Conservation (phyloP, 1,284 basidiomycete species). For the Leccinum huronense region DNA sequence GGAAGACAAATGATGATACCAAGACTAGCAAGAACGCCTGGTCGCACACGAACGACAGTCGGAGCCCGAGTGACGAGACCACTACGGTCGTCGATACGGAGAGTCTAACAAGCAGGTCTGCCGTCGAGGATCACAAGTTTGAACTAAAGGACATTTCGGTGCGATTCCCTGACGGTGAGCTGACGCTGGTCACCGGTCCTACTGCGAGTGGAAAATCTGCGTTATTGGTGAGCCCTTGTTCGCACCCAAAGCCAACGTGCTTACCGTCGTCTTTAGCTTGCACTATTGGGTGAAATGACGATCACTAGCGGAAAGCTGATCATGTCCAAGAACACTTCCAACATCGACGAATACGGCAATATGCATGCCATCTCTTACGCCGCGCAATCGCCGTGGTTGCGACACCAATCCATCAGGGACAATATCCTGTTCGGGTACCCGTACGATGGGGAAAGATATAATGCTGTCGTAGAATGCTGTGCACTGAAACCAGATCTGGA, state of each 20-base stretch:
- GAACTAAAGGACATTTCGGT: slow-evolving; percentile 56
- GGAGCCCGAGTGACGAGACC: slow-evolving; percentile 12
- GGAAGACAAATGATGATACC: slow-evolving; percentile 2
- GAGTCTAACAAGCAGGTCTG: slow-evolving; percentile 19
- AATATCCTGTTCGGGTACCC: slow-evolving; percentile 50
- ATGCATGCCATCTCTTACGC: slow-evolving; percentile 56
- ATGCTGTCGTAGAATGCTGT: slow-evolving; percentile 54
- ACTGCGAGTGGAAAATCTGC: slow-evolving; percentile 71
- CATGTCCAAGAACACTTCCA: slow-evolving; percentile 43
- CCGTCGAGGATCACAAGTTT: slow-evolving; percentile 43
- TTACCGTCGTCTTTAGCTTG: slow-evolving; percentile 23
- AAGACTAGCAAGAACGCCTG: slow-evolving; percentile 11
- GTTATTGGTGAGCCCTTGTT: slow-evolving; percentile 25
- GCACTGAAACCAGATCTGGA: slow-evolving; percentile 59
- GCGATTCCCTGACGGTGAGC: slow-evolving; percentile 57
- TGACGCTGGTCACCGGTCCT: slow-evolving; percentile 57
- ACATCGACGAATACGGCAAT: slow-evolving; percentile 43
- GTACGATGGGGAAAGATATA: slow-evolving; percentile 43
- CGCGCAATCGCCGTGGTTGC: slow-evolving; percentile 61
- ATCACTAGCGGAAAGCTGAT: slow-evolving; percentile 32
- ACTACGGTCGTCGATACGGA: slow-evolving; percentile 14
- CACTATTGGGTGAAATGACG: slow-evolving; percentile 37
- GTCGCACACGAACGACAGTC: background rate
- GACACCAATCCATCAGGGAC: slow-evolving; percentile 44
- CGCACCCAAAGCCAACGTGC: background rate